Conservation (phyloP, 495 filamentous ascomycete genomes). For the Copromyces sp. region DNA sequence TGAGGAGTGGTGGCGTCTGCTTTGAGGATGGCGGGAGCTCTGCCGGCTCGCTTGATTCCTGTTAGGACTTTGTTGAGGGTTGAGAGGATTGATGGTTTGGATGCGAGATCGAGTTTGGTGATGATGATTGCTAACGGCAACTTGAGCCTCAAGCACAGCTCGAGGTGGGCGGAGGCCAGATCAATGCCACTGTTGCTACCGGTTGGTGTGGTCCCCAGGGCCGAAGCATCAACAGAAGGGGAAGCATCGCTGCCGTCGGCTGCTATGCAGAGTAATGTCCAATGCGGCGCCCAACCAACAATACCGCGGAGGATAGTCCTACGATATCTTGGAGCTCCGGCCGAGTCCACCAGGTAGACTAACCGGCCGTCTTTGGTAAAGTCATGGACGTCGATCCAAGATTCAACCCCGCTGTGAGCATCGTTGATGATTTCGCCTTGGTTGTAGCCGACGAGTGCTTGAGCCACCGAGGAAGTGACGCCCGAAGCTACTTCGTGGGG, state of each 20-base stretch:
- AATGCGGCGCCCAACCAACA: conserved; percentile 94
- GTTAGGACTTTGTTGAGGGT: conserved; percentile 68
- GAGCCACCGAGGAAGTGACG: conserved; percentile 84
- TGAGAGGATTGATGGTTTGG: conserved; percentile 52
- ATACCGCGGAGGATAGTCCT: conserved; percentile 79
- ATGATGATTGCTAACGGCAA: conserved; percentile 70
- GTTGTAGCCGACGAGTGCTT: conserved; percentile 82
- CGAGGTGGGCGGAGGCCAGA: conserved; percentile 69
- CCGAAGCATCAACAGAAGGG: conserved; percentile 25
- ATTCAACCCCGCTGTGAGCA: conserved; percentile 72
- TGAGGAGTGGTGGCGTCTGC: conserved; percentile 26
- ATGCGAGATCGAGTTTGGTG: conserved; percentile 85
- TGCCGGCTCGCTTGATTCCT: conserved; percentile 60
- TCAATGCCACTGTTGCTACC: conserved; percentile 38
- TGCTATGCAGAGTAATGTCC: conserved; percentile 79
- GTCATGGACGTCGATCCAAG: conserved; percentile 88
- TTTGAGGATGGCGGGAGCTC: conserved; percentile 61
- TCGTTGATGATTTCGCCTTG: conserved; percentile 71
- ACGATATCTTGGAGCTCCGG: conserved; percentile 77
- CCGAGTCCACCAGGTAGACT: conserved; percentile 81
- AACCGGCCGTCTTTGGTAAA: conserved; percentile 64
- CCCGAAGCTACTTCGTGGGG: conserved; percentile 89
- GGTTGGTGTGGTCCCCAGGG: conserved; percentile 4
- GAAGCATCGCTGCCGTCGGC: conserved; percentile 56
- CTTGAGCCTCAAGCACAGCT: conserved; percentile 70